Evolutionary conservation across 2,329 filamentous ascomycete species (phyloP).

Genomic region (Venturia nashicola): DNA sequence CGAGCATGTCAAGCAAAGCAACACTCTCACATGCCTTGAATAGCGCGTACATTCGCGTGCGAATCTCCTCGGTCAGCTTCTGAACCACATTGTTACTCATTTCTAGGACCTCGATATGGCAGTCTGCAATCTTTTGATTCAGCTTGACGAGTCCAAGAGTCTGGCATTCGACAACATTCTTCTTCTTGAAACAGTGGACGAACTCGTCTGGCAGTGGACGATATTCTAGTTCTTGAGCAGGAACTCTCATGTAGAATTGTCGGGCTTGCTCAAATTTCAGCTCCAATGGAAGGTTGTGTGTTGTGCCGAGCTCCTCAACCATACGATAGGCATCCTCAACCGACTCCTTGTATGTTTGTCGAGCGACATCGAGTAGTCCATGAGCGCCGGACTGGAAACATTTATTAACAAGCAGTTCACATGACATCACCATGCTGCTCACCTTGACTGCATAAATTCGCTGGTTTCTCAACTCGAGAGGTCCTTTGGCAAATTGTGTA

Average conservation of each 20-base stretch:
- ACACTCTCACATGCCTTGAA: slow-evolving; percentile 82
- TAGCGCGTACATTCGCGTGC: slow-evolving; percentile 55
- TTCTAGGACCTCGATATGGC: slow-evolving; percentile 70
- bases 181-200: slow-evolving; percentile 64
- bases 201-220: slow-evolving; percentile 52
- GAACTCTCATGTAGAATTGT: slow-evolving; percentile 66
- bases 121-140: slow-evolving; percentile 61
- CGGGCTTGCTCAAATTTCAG: slow-evolving; percentile 67
- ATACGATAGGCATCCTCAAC: slow-evolving; percentile 66
- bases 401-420: neutral
- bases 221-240: slow-evolving; percentile 48
- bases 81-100: slow-evolving; percentile 56
- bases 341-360: slow-evolving; percentile 81
- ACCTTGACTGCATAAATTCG: slow-evolving; percentile 79
- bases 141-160: slow-evolving; percentile 74
- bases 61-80: slow-evolving; percentile 58
- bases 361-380: slow-evolving; percentile 75
- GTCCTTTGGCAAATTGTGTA: slow-evolving; percentile 62
- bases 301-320: slow-evolving; percentile 49
- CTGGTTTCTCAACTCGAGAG: slow-evolving; percentile 81
- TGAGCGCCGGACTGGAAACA: slow-evolving; percentile 53
- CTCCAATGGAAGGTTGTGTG: slow-evolving; percentile 47
- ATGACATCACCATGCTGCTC: neutral
- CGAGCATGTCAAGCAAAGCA: slow-evolving; percentile 69
- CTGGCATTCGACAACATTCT: slow-evolving; percentile 72